phyloP scores from a whole-genome alignment of 306 rosid species.

The Acacia acuminata region DNA sequence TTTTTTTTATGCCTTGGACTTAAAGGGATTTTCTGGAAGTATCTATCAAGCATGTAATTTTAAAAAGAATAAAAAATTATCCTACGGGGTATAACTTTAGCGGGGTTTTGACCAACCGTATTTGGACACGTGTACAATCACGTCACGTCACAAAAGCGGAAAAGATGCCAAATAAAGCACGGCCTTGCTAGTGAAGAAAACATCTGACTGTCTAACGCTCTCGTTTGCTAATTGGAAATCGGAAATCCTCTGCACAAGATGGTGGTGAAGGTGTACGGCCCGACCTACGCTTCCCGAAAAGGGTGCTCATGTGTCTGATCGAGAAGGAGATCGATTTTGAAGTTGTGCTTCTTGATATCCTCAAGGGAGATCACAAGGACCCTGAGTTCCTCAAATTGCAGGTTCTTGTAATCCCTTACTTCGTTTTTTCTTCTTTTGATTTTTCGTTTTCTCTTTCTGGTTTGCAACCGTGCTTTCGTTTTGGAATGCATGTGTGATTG shows the following conservation, averaged over 20 bases:
- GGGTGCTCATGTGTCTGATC: constrained; percentile 46
- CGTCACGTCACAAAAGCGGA: not conserved
- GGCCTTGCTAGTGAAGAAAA: too few relatives aligned
- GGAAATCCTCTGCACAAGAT: not conserved
- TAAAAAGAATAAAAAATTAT: too few relatives aligned
- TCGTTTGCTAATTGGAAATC: not conserved
- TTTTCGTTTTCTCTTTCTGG: not conserved
- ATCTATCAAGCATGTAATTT: too few relatives aligned
- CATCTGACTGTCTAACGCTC: too few relatives aligned
- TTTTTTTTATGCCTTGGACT: too few relatives aligned
- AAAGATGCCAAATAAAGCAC: not conserved
- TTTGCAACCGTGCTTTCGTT: not conserved
- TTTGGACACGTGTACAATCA: not conserved
- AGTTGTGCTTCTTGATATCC: constrained; percentile 40
- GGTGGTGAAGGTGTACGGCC: constrained; percentile 61
- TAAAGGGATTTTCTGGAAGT: too few relatives aligned
- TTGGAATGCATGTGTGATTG: not conserved
- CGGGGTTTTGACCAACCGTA: not conserved
- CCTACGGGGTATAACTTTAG: too few relatives aligned
- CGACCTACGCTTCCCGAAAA: constrained; percentile 42
- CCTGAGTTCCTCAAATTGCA: constrained; percentile 48
- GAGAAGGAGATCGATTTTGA: constrained; percentile 57
- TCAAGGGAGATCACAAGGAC: constrained; percentile 44
- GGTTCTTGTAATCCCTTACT: constrained; percentile 22
- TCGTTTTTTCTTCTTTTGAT: not conserved